These are phyloP conservation scores for Cercospora sesami DNA, from an alignment of 2,329 filamentous ascomycete genomes.

Conservation along the genomic window DNA sequence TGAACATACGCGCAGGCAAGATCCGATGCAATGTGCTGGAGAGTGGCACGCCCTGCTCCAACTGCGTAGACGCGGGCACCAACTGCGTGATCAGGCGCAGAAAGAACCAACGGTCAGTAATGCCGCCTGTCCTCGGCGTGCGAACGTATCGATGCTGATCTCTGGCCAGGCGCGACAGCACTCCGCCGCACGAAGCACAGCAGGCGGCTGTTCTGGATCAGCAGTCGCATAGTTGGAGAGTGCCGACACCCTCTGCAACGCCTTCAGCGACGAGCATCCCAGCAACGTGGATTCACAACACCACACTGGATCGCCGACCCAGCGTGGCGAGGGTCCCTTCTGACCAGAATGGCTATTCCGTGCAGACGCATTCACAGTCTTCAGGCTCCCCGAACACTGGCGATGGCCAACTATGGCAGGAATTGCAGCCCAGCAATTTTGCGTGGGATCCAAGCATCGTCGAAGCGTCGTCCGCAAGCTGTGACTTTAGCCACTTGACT, in stretches of 20 bases:
- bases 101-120: conserved; percentile 27
- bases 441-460: conserved; percentile 26
- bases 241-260: conserved; percentile 20
- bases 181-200: conserved; percentile 25
- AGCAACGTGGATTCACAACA: conserved; percentile 14
- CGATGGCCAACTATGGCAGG: conserved; percentile 22
- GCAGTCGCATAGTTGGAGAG: conserved; percentile 27
- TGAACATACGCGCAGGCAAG: conserved; percentile 11
- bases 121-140: neutral
- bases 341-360: conserved; percentile 19
- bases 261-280: conserved; percentile 10
- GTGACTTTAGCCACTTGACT: conserved; percentile 28
- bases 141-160: conserved; percentile 9
- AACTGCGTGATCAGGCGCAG: conserved; percentile 24
- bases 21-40: conserved; percentile 29
- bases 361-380: conserved; percentile 25
- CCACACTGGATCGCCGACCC: conserved; percentile 15
- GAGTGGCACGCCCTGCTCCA: conserved; percentile 26
- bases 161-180: conserved; percentile 26
- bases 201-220: conserved; percentile 23
- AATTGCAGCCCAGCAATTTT: conserved; percentile 20
- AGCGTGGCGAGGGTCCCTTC: conserved; percentile 12
- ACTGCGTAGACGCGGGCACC: conserved; percentile 28
- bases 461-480: conserved; percentile 26
- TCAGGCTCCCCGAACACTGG: conserved; percentile 26